Percentiles rank a stretch among this genome's conserved stretches.
These are phyloP conservation scores for Przewalskia tangutica DNA, from an alignment of 257 asterid species.

Conservation along the genomic window DNA sequence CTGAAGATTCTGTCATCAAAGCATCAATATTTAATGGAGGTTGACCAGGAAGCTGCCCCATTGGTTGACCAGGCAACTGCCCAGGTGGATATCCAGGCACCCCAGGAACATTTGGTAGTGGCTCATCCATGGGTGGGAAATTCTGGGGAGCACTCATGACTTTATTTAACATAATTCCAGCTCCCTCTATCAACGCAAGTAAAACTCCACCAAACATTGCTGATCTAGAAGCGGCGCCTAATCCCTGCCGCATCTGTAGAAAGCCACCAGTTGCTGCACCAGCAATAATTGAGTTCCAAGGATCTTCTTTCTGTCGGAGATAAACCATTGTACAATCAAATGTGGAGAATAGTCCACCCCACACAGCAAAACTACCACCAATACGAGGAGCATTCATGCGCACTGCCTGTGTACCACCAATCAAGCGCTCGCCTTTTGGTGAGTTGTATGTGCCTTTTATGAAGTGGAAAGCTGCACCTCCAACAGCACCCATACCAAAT, in stretches of 20 bases:
- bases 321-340: slow-evolving; percentile 88
- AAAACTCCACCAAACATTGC: slow-evolving; percentile 67
- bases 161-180: slow-evolving; percentile 73
- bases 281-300: slow-evolving; percentile 82
- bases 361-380: slow-evolving; percentile 95
- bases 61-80: slow-evolving; percentile 41
- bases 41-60: slow-evolving; percentile 64
- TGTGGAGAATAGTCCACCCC: slow-evolving; percentile 93
- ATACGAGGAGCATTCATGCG: slow-evolving; percentile 95
- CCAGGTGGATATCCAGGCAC: slow-evolving; percentile 31
- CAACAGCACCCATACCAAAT: slow-evolving; percentile 85
- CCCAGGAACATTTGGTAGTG: slow-evolving; percentile 34
- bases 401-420: slow-evolving; percentile 76
- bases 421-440: slow-evolving; percentile 75
- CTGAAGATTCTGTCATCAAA: slow-evolving; percentile 15
- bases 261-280: slow-evolving; percentile 97
- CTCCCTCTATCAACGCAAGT: slow-evolving; percentile 86
- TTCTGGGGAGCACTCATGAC: slow-evolving; percentile 42
- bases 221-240: slow-evolving; percentile 62
- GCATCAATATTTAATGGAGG: slow-evolving; percentile 41
- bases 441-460: slow-evolving; percentile 67
- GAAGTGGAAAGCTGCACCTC: slow-evolving; percentile 81
- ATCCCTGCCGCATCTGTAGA: slow-evolving; percentile 77
- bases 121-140: slow-evolving; percentile 69
- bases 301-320: slow-evolving; percentile 80